Evolutionary conservation across 768 basidiomycete species (phyloP).

Genomic region (Paxillus involutus): DNA sequence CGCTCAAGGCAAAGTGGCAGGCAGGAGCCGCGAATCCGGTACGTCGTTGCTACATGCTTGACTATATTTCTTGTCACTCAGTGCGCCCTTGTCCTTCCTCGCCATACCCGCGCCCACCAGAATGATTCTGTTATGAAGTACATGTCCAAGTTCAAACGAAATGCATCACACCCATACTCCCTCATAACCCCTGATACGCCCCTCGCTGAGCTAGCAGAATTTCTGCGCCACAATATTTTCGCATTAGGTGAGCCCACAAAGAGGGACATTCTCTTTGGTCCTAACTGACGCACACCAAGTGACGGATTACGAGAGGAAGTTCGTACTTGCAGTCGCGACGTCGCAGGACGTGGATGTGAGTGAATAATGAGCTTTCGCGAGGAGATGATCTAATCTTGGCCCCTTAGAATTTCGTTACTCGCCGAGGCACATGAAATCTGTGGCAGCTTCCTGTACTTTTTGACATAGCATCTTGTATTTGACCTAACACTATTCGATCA

Average conservation of each 20-base stretch:
- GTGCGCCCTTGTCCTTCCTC: background rate
- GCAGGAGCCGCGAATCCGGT: conserved; percentile 70
- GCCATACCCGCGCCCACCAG: conserved; percentile 33
- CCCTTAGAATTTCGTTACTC: conserved; percentile 29
- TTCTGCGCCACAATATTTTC: conserved; percentile 71
- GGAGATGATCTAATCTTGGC: background rate
- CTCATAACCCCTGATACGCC: conserved; percentile 80
- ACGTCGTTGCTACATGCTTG: conserved; percentile 23
- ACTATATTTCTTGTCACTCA: background rate
- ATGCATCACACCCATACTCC: conserved; percentile 64
- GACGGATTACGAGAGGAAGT: conserved; percentile 79
- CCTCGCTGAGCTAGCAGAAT: conserved; percentile 78
- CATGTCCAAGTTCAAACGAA: conserved; percentile 76
- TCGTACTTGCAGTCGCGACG: conserved; percentile 81
- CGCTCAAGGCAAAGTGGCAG: conserved; percentile 78
- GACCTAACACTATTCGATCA: background rate
- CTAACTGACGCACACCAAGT: conserved; percentile 45
- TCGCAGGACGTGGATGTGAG: conserved; percentile 63
- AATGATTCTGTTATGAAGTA: conserved; percentile 67
- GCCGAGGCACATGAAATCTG: conserved; percentile 21
- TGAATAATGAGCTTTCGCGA: background rate
- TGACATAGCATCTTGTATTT: background rate
- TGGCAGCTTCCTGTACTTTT: background rate
- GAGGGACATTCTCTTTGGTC: background rate
- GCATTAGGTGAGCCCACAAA: conserved; percentile 58